Evolutionary conservation across 2,329 filamentous ascomycete species (phyloP), one percentile per base, ranked within the genome.

Genomic region (Tolypocladium album): DNA sequence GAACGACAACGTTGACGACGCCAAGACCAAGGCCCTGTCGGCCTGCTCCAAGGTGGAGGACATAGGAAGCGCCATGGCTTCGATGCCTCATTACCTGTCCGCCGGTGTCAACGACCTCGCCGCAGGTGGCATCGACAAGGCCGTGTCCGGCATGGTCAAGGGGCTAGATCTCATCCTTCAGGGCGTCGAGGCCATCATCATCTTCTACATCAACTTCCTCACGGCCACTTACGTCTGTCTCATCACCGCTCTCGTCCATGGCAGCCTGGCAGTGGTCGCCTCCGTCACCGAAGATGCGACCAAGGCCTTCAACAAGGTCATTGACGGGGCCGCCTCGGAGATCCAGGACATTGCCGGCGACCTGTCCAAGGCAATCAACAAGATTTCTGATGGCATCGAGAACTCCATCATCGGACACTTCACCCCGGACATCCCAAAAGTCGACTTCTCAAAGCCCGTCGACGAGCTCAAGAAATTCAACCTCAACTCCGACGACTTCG

Each of bases 1-100:
- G 64, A 81, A 92, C 70, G 80, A 85, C 66, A 86, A 92, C 70
- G 83, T 97, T 64, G 84, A 75, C 59, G 85, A 86, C 60, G 93
- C 94, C 56, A 88, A 91, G 72, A 74, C 78, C 60, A 87, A 96
- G 78, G 93, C 94, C 31, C 82, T 96, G 58, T 88, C 90, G 58
- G 92, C 93, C 64, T 99, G 94, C 74, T 91, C 87, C 61, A 89
- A 89, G 72, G 93, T 97, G 56, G 93, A 99, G 77, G 90, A 90
- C 66, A 85, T 96, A 66, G 94, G 93, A 64, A 97, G 92, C 71
- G 84, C 91, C 62, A 93, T 99, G 90, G 94, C 93, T 45, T 97
- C 94, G 43, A 96, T 97, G 92, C 94, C 94, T 60, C 89, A 97
- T 74, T 97, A 96, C 76, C 87, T 97, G 71, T 89, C 92, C 2